Evolutionary conservation across 1,139 yeast species (phyloP), one percentile per base, ranked within the genome.

Genomic region (Lodderomyces beijingensis): DNA sequence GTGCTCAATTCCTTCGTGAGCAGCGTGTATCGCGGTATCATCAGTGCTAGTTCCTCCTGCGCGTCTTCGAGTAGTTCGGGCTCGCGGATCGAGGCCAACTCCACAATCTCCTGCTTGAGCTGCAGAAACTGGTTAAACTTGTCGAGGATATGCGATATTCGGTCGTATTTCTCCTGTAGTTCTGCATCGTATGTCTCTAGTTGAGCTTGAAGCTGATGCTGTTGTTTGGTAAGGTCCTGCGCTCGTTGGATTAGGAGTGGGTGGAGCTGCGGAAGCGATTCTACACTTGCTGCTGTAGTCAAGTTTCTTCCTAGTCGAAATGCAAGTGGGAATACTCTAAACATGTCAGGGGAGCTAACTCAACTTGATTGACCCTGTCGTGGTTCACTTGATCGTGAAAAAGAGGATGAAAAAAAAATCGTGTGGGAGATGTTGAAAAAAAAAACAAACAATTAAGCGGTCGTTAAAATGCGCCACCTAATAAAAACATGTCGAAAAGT

Each of bases 231-330:
- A 52, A 84, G 62, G 5, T 55, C 43, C 28, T 70, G 69, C 0
- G 93, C 93, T 48, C 86, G 66, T 45, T 75, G 59, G 26, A 79
- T 43, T n/a, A 86, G 59, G 4, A 78, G 58, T 0, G 89, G 87
- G 44, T 78, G 84, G 10, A 81, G 53, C 4, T 27, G 25, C 5
- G 34, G 29, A 21, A 34, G 23, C 21, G 21, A 19, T 10, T 19
- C 21, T 19, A 10, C 21, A 19, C n/a, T n/a, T 19, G 21, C 10
- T 19, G 21, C 21, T 8, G 10, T 19, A 19, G 21, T 19, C 21
- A 10, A 19, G 21, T n/a, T n/a, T n/a, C n/a, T n/a, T n/a, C n/a
- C n/a, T n/a, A n/a, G n/a, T n/a, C n/a, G n/a, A n/a, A n/a, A n/a
- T n/a, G n/a, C n/a, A n/a, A n/a, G n/a, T n/a, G n/a, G n/a, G n/a